Evolutionary conservation across 139 green algal species (phyloP).

Genomic region (Pleodorina starrii): DNA sequence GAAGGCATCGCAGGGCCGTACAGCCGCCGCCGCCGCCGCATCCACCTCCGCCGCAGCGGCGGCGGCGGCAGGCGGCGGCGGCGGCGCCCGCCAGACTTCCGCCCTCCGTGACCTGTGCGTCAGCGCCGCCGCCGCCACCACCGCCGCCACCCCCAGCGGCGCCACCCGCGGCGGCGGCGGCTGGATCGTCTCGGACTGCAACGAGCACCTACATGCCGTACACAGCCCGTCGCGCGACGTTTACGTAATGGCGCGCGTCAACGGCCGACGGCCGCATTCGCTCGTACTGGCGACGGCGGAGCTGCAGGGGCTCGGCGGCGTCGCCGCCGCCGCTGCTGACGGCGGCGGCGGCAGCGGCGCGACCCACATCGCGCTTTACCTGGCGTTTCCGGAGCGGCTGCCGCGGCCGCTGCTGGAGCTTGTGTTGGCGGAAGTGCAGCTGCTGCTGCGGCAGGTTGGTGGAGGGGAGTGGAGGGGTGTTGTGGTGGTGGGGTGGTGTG

Average conservation of each 20-base stretch:
- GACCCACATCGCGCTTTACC: constrained; percentile 37
- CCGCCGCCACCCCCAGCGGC: constrained; percentile 4
- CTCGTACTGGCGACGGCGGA: constrained; percentile 32
- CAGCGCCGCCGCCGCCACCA: background rate
- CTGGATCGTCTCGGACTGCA: constrained; percentile 45
- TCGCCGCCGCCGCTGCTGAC: background rate
- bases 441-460: constrained; percentile 19
- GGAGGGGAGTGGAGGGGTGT: no score
- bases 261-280: constrained; percentile 34
- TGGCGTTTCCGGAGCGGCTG: constrained; percentile 41
- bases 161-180: constrained; percentile 14
- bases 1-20: background rate
- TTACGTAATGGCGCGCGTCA: constrained; percentile 43
- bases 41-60: background rate
- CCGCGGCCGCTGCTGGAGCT: constrained; percentile 22
- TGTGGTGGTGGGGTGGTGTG: no score
- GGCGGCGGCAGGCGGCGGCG: background rate
- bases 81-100: background rate
- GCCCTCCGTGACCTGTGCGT: constrained; percentile 28
- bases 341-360: background rate
- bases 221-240: constrained; percentile 39
- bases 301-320: background rate
- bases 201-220: constrained; percentile 50
- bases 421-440: constrained; percentile 23
- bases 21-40: no score